Conservation (phyloP, 495 filamentous ascomycete genomes). For the Lasiosphaeria miniovina region DNA sequence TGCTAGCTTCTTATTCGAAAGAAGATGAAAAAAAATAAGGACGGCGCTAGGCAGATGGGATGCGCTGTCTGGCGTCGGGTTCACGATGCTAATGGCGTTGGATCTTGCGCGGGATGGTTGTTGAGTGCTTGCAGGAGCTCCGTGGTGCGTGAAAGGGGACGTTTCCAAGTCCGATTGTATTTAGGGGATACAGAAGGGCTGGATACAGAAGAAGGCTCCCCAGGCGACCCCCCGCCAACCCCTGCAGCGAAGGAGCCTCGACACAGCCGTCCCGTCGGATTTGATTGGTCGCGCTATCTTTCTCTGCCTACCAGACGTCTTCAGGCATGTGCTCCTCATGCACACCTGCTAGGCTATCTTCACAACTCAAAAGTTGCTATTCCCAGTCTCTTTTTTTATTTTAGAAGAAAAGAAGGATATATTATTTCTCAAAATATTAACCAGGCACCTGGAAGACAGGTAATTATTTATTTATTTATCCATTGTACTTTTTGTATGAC, state of each 20-base stretch:
- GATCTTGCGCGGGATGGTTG: slow-evolving; percentile 2
- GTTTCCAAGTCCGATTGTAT: slow-evolving; percentile 4
- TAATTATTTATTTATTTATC: too few species aligned
- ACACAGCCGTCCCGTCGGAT: not conserved
- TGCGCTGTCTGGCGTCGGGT: not conserved
- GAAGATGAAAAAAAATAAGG: not conserved
- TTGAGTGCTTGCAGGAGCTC: slow-evolving; percentile 6
- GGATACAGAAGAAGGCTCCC: too few species aligned
- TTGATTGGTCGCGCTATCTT: not conserved
- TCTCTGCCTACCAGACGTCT: not conserved
- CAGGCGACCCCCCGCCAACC: not conserved
- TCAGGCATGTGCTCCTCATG: not conserved
- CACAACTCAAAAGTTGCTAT: too few species aligned
- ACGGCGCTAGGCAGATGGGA: not conserved
- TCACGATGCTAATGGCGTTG: not conserved
- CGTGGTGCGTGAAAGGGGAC: not conserved
- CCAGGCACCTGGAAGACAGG: too few species aligned
- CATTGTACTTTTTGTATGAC: too few species aligned
- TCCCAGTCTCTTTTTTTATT: too few species aligned
- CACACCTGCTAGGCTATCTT: not conserved
- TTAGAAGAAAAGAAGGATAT: too few species aligned
- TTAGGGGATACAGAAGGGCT: slow-evolving; percentile 9
- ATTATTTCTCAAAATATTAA: too few species aligned
- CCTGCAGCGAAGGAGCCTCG: not conserved
- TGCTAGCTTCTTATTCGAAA: not conserved